Percentiles rank a stretch among this genome's conserved stretches.
Conservation (phyloP, 2,329 filamentous ascomycete genomes). For the Alternaria triticimaculans region DNA sequence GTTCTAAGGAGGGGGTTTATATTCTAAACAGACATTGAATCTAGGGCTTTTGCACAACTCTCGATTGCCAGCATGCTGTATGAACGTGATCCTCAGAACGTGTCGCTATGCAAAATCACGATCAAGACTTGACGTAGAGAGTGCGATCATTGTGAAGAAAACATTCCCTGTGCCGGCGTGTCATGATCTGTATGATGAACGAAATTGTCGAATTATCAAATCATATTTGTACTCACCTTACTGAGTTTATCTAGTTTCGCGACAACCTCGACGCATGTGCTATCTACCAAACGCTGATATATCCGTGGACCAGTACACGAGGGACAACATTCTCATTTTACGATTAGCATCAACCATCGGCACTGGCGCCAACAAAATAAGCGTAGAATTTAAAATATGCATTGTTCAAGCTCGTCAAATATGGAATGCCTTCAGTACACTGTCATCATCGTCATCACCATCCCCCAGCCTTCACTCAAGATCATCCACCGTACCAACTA, state of each 20-base stretch:
- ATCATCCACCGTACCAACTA: background rate
- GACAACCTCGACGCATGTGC: background rate
- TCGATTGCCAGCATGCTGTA: background rate
- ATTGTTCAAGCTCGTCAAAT: accelerated
- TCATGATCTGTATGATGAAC: background rate
- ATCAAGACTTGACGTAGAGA: background rate
- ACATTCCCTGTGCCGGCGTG: no score
- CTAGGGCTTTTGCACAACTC: no score
- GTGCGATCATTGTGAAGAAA: background rate
- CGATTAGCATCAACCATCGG: no score
- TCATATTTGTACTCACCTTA: background rate
- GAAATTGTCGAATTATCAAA: background rate
- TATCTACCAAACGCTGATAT: background rate
- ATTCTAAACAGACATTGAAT: background rate
- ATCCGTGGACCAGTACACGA: no score
- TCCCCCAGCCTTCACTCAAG: background rate
- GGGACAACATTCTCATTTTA: no score
- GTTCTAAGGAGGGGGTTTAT: background rate
- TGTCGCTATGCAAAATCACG: background rate
- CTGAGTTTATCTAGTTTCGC: background rate
- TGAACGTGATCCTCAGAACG: background rate
- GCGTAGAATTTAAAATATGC: no score
- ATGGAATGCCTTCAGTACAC: accelerated
- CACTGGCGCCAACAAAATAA: no score
- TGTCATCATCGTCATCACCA: background rate